Conservation (phyloP, 1,284 basidiomycete genomes). For the Tylopilus microsporus region DNA sequence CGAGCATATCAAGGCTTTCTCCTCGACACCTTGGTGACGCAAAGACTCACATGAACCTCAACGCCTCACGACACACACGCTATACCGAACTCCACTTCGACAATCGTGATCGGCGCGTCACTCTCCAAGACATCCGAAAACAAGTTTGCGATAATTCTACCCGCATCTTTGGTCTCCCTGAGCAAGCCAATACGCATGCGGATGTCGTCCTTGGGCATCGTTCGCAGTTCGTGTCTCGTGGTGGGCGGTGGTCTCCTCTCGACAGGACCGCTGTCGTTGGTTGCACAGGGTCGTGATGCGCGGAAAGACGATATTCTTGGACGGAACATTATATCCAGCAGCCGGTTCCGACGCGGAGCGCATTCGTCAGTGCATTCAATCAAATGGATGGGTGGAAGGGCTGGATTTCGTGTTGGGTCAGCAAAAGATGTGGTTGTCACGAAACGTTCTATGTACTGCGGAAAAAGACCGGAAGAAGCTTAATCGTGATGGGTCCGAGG, state of each 20-base stretch:
- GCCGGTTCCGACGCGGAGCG: conserved; percentile 8
- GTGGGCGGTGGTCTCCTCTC: too few species aligned
- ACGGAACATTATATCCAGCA: too few species aligned
- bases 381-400: conserved; percentile 73
- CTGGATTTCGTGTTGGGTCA: conserved; percentile 53
- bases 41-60: conserved; percentile 82
- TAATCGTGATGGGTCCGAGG: conserved; percentile 33
- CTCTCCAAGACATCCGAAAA: too few species aligned
- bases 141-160: too few species aligned
- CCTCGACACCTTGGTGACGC: conserved; percentile 89
- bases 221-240: too few species aligned
- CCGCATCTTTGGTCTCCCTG: too few species aligned
- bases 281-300: too few species aligned
- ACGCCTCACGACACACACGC: conserved; percentile 83
- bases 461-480: conserved; percentile 62
- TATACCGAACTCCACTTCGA: conserved; percentile 92
- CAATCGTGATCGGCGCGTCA: conserved; percentile 64
- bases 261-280: too few species aligned
- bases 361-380: conserved; percentile 56
- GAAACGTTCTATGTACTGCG: conserved; percentile 68
- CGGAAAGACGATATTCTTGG: too few species aligned
- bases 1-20: conserved; percentile 81
- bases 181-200: too few species aligned
- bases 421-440: conserved; percentile 51
- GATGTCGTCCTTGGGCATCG: too few species aligned